phyloP scores from a whole-genome alignment of 345 rosid species.

The Eucalyptus leucophloia region DNA sequence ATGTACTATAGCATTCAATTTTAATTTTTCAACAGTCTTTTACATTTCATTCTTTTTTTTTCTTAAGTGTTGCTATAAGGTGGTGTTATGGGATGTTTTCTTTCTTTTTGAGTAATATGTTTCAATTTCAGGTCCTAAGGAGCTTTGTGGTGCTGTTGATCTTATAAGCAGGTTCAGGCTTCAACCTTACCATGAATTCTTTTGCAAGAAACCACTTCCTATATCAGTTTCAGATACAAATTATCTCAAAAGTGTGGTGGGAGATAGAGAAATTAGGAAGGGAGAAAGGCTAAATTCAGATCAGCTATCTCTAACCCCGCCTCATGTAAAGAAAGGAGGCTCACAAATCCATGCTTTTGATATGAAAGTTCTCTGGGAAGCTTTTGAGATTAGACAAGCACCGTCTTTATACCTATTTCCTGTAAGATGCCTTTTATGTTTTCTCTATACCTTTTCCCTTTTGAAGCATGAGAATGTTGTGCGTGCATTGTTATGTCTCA shows the following conservation, averaged over 20 bases:
- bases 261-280: constrained; percentile 26
- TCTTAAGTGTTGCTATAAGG: not conserved
- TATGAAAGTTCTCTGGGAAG: constrained; percentile 15
- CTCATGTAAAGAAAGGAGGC: constrained; percentile 1
- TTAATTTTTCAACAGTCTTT: not conserved
- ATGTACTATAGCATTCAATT: not conserved
- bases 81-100: not conserved
- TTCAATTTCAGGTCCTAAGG: constrained; percentile 10
- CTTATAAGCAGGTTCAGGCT: constrained; percentile 16
- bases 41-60: not conserved
- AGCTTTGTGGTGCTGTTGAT: constrained; percentile 22
- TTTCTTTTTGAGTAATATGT: not conserved
- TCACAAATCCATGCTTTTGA: constrained; percentile 8
- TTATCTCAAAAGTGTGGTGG: constrained; percentile 22
- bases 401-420: constrained; percentile 3
- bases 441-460: not conserved
- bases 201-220: constrained; percentile 19
- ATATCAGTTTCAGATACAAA: constrained; percentile 12
- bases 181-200: constrained; percentile 12
- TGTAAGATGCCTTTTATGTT: not conserved
- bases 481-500: not conserved
- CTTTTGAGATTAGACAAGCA: constrained; percentile 18
- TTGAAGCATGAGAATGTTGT: not conserved
- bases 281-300: constrained; percentile 23
- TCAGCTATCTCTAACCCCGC: constrained; percentile 9